These are phyloP conservation scores for Pezicula neosporulosa DNA, from an alignment of 2,329 filamentous ascomycete genomes.

Conservation along the genomic window DNA sequence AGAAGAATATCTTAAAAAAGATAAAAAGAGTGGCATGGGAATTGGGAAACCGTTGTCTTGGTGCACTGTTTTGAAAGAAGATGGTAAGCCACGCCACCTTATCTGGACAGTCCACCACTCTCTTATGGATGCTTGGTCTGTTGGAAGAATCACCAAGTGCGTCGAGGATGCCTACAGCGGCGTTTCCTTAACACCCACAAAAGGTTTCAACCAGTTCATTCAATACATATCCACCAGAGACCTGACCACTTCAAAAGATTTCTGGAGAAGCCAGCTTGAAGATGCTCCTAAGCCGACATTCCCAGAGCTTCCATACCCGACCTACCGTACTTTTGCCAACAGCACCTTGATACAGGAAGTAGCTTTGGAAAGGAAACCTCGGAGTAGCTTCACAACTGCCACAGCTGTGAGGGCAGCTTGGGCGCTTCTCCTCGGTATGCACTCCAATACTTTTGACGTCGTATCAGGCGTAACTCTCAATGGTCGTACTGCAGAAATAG, in stretches of 20 bases:
- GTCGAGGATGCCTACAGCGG: background rate
- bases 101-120: conserved; percentile 46
- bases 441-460: background rate
- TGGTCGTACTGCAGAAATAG: conserved; percentile 1
- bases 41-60: background rate
- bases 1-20: background rate
- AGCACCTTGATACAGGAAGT: background rate
- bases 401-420: background rate
- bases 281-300: background rate
- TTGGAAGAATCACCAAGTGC: conserved; percentile 23
- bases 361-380: background rate
- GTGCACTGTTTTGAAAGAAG: background rate
- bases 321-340: background rate
- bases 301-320: background rate
- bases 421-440: background rate
- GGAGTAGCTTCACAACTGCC: background rate
- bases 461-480: background rate
- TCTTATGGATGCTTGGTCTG: conserved; percentile 63
- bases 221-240: background rate
- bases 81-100: background rate
- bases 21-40: background rate
- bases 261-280: background rate
- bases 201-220: background rate
- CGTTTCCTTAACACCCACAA: too few species aligned
- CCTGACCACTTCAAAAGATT: background rate